Evolutionary conservation across 176 grass and related monocot species (phyloP).

Genomic region (Bromus sterilis): DNA sequence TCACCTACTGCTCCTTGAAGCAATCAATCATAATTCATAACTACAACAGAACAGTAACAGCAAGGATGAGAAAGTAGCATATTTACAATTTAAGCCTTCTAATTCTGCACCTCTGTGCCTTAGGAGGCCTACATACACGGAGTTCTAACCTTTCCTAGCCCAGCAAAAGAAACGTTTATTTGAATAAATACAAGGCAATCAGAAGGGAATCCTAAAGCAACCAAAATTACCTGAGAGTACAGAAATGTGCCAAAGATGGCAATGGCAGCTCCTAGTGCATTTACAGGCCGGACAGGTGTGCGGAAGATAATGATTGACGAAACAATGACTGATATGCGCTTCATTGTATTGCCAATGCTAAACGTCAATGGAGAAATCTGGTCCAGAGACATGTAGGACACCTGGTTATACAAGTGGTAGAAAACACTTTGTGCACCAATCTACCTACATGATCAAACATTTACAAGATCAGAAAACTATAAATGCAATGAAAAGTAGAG

Average conservation of each 20-base stretch:
- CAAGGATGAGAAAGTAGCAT: background rate
- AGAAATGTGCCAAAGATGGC: constrained; percentile 92
- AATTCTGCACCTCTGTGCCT: background rate
- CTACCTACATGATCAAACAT: constrained; percentile 59
- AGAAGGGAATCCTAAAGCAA: background rate
- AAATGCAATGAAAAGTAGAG: background rate
- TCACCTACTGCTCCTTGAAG: background rate
- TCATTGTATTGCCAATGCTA: constrained; percentile 93
- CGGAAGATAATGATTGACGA: constrained; percentile 94
- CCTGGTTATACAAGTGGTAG: constrained; percentile 96
- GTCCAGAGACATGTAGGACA: constrained; percentile 92
- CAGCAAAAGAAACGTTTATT: background rate
- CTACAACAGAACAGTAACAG: background rate
- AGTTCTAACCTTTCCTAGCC: background rate
- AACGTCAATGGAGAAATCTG: constrained; percentile 91
- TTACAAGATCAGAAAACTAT: constrained; percentile 7
- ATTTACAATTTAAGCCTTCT: background rate
- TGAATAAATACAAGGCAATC: background rate
- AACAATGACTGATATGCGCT: constrained; percentile 93
- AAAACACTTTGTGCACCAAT: constrained; percentile 84
- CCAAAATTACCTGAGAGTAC: constrained; percentile 83
- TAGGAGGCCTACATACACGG: background rate
- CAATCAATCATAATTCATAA: background rate
- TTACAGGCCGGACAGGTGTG: constrained; percentile 75
- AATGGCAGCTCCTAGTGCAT: constrained; percentile 88